A percentile compares a stretch with the other conserved stretches of the same genome.
These are phyloP conservation scores for Leishmania martiniquensis DNA, from an alignment of 208 protist genomes.

Conservation along the genomic window DNA sequence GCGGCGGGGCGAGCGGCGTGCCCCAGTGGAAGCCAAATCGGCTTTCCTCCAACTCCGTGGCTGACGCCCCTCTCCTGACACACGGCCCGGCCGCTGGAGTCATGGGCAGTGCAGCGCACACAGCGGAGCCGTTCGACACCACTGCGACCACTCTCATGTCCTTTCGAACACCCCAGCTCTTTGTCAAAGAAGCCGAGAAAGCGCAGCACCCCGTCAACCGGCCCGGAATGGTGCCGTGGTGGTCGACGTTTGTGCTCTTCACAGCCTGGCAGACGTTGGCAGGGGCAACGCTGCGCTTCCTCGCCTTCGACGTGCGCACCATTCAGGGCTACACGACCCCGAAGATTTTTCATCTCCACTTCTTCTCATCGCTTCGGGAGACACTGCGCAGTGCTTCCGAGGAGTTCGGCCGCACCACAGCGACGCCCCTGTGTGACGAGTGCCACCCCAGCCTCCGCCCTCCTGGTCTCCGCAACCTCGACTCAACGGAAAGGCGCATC, in stretches of 20 bases:
- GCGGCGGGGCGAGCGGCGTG: not conserved
- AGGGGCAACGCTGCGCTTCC: slow-evolving; percentile 56
- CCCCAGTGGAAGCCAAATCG: not conserved
- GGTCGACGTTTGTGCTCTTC: slow-evolving; percentile 71
- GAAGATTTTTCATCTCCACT: slow-evolving; percentile 70
- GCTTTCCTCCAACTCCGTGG: not conserved
- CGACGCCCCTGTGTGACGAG: not conserved
- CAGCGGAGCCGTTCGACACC: not conserved
- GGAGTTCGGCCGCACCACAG: not conserved
- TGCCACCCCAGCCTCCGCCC: not conserved
- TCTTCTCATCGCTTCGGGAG: slow-evolving; percentile 22
- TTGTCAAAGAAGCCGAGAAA: slow-evolving; percentile 30
- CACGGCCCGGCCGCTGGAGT: not conserved
- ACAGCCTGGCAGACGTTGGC: slow-evolving; percentile 65
- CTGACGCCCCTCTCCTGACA: not conserved
- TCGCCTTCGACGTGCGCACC: slow-evolving; percentile 74
- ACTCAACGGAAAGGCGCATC: not conserved
- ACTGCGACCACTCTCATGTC: slow-evolving; percentile 11
- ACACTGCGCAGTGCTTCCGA: slow-evolving; percentile 5
- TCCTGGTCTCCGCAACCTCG: not conserved
- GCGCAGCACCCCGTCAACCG: slow-evolving; percentile 58
- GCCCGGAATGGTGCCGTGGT: slow-evolving; percentile 86
- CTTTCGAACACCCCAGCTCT: slow-evolving; percentile 23
- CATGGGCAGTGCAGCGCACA: not conserved
- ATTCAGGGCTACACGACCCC: slow-evolving; percentile 47